Evolutionary conservation across 805 yeast species (phyloP).

Genomic region (Myxozyma lipomycoides): DNA sequence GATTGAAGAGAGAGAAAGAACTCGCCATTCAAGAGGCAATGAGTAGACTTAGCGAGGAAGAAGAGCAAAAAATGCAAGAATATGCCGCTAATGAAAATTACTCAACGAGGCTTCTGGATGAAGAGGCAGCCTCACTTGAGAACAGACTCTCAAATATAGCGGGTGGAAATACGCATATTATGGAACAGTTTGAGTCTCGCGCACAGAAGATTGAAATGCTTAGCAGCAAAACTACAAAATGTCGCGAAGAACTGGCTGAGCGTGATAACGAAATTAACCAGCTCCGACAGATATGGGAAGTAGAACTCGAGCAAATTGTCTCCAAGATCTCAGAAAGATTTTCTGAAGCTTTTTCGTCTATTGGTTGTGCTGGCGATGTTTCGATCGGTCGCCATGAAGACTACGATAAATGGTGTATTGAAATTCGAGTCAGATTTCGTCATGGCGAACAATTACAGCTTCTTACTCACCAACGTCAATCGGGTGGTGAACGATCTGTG

Average conservation of each 20-base stretch:
- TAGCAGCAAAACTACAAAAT: slow-evolving; percentile 41
- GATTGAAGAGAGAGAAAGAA: too few species aligned
- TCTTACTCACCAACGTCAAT: slow-evolving; percentile 82
- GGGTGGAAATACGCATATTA: slow-evolving; percentile 23
- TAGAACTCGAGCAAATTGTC: slow-evolving; percentile 53
- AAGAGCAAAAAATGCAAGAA: slow-evolving; percentile 5
- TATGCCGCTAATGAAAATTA: background rate
- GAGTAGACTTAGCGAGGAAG: slow-evolving; percentile 32
- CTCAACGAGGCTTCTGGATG: slow-evolving; percentile 34
- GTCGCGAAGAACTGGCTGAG: slow-evolving; percentile 30
- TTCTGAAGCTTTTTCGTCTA: slow-evolving; percentile 58
- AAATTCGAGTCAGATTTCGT: slow-evolving; percentile 81
- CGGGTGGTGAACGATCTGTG: slow-evolving; percentile 97
- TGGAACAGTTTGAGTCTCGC: slow-evolving; percentile 39
- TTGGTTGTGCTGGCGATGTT: slow-evolving; percentile 87
- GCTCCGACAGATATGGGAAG: slow-evolving; percentile 55
- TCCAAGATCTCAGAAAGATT: slow-evolving; percentile 59
- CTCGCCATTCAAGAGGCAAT: too few species aligned
- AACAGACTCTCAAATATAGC: slow-evolving; percentile 10
- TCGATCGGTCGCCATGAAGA: slow-evolving; percentile 49
- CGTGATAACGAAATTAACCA: slow-evolving; percentile 41
- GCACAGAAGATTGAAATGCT: slow-evolving; percentile 40
- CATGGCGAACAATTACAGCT: slow-evolving; percentile 65
- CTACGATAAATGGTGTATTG: slow-evolving; percentile 74
- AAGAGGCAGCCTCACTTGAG: slow-evolving; percentile 9